Base-by-base conservation (phyloP, 2,329 filamentous ascomycete species). In the Fusarium circinatum region DNA sequence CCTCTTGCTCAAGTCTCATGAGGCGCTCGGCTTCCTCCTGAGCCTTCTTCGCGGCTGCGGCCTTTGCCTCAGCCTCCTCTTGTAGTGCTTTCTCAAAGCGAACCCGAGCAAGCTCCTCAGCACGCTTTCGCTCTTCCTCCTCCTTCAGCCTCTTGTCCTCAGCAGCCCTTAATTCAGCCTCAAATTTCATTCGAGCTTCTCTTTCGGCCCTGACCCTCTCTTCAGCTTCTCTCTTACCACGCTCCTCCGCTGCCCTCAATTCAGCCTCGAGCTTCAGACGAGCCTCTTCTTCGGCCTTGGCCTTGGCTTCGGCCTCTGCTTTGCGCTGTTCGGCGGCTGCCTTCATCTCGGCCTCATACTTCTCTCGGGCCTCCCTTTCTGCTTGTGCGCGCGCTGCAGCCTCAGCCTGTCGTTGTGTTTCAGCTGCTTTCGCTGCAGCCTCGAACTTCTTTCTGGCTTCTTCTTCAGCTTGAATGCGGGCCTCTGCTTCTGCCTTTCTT, bases 181-280 rank as follows among this genome's bases (percentile, higher is more conserved):
- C 83, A 45, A 84, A 80, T 65, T 80, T 82, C 65, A 79, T 68
- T 44, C 81, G 79, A 11, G 84, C 83, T 56, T 82, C 82, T 62
- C 82, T 78, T 61, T 84, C 82, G 7, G 82, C 82, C 11, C 79
- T 83, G 64, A 83, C 73, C 70, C 84, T 81, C 42, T 88, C 87
- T 42, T 87, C 86, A 36, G 85, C 85, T 8, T 84, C 81, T 75
- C 84, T 85, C 85, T 86, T 71, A 81, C 82, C 78, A 32, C 80
- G 82, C 39, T 84, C 85, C 60, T 86, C 86, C 3, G 85, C 87
- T 24, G 81, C 82, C 66, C 79, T 83, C 62, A 83, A 78, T 61
- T 86, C 83, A 5, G 82, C 80, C 62, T 87, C 86, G 10, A 89
- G 84, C 65, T 88, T 85, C 68, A 83, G 82, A 61, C 82, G 81